Evolutionary conservation across 352 stramenopile genomes (phyloP).

Genomic region (Thraustochytrium sp.): DNA sequence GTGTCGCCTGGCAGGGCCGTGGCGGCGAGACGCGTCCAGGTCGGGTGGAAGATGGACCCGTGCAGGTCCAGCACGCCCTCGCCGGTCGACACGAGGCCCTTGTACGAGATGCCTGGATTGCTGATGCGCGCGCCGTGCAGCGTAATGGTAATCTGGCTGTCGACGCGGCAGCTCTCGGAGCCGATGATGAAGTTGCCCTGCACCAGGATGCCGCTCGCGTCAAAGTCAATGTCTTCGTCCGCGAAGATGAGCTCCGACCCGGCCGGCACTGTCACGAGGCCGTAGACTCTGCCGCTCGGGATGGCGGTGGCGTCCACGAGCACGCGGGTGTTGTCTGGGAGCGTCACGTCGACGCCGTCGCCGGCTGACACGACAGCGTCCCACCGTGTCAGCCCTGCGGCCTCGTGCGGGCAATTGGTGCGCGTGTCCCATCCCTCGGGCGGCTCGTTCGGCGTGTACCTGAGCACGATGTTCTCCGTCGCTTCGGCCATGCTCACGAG

Average conservation of each 20-base stretch:
- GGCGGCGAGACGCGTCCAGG: conserved; percentile 54
- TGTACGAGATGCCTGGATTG: conserved; percentile 43
- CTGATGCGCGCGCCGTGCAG: conserved; percentile 50
- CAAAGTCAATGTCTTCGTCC: background rate
- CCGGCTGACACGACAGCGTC: background rate
- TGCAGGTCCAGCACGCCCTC: conserved; percentile 51
- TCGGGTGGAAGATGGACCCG: conserved; percentile 52
- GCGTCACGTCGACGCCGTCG: background rate
- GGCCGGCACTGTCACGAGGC: conserved; percentile 10
- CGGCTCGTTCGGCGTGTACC: background rate
- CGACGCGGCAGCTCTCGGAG: conserved; percentile 51
- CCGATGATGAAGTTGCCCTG: conserved; percentile 49
- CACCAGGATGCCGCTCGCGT: conserved; percentile 49
- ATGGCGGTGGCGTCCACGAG: background rate
- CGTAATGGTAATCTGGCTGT: conserved; percentile 52
- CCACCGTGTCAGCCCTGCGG: background rate
- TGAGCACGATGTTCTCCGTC: background rate
- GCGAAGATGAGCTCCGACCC: background rate
- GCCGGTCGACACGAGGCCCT: conserved; percentile 51
- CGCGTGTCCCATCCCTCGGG: background rate
- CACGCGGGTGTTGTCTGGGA: conserved; percentile 18
- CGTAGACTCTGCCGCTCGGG: background rate
- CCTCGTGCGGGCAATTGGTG: background rate
- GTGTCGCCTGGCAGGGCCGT: conserved; percentile 3
- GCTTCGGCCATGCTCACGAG: background rate